Base-by-base conservation (phyloP, 805 yeast genomes). In the Ogataea trehaloabstinens region DNA sequence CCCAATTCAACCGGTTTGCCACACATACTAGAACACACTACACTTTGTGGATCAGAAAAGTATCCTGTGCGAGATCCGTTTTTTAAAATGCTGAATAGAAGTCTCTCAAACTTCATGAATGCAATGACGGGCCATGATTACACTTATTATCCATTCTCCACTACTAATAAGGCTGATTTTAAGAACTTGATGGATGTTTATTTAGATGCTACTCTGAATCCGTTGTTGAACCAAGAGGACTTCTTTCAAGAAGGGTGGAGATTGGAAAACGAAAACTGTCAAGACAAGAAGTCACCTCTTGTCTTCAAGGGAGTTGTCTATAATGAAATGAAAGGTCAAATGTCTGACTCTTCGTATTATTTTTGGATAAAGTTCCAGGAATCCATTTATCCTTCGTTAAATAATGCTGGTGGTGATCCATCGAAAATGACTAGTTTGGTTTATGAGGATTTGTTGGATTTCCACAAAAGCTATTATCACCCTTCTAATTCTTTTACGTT, bases 111-210 rank as follows among this genome's bases (percentile, higher is more conserved):
- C 60, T 93, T 89, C 63, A 93, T 93, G 99, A 93, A 93, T 60
- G 99, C 99, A 6, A 87, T 93, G 96, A 93, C 99, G 0, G 99
- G 95, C 17, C 90, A 85, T 52, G 98, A 93, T 63, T 90, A 89
- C 57, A 93, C 99, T 0, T 90, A 80, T 61, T 93, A 85, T 54
- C 99, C 99, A 4, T 93, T 93, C 68, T 85, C 98, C 20, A 93
- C 99, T 2, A 91, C 98, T 8, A 93, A 93, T 61, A 60, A 63
- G 30, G 76, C 76, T 38, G 99, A 93, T 59, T 93, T 74, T 60
- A 73, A 73, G 22, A 93, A 93, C 55, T 71, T 93, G 56, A 80
- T 89, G 76, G 82, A 79, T 42, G 95, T 93, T 5, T 93, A 93
- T 58, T 67, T 90, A 34, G 95, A 90, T 50, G 80, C 96, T 5